A percentile compares a stretch with the other conserved stretches of the same genome.
Conservation (phyloP, 345 rosid genomes). For the Euphorbia pulcherrima region DNA sequence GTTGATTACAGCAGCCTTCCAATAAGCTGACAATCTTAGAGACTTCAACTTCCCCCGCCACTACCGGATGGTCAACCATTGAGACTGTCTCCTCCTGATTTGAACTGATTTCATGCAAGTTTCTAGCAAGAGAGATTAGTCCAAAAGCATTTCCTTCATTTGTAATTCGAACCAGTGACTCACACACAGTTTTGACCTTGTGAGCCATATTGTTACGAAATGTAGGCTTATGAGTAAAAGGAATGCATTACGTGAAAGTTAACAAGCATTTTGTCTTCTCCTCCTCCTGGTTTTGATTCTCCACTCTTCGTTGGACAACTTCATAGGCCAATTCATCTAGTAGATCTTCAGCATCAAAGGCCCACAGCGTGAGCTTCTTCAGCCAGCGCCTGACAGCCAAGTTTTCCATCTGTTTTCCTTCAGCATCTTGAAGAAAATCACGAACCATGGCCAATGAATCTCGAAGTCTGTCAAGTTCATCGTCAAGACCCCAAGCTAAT, state of each 20-base stretch:
- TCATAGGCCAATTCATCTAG: constrained; percentile 2
- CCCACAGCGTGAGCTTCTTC: neutral
- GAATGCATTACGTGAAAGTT: neutral
- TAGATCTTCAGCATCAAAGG: neutral
- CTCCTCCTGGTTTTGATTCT: neutral
- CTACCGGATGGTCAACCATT: neutral
- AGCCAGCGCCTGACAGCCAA: neutral
- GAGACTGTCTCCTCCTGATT: neutral
- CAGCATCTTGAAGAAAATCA: neutral
- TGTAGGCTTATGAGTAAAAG: neutral
- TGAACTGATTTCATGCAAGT: neutral
- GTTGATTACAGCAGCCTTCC: neutral
- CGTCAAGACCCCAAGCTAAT: neutral
- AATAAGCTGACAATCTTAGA: neutral
- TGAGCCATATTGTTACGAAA: neutral
- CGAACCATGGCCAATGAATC: neutral
- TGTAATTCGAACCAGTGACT: neutral
- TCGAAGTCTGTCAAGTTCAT: neutral
- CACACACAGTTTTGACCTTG: neutral
- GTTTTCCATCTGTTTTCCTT: neutral
- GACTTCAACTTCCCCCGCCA: neutral
- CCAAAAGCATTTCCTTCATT: neutral
- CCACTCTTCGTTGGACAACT: neutral
- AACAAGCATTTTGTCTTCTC: neutral
- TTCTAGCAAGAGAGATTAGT: neutral